phyloP scores from a whole-genome alignment of 306 rosid species.

The Begonia loranthoides region DNA sequence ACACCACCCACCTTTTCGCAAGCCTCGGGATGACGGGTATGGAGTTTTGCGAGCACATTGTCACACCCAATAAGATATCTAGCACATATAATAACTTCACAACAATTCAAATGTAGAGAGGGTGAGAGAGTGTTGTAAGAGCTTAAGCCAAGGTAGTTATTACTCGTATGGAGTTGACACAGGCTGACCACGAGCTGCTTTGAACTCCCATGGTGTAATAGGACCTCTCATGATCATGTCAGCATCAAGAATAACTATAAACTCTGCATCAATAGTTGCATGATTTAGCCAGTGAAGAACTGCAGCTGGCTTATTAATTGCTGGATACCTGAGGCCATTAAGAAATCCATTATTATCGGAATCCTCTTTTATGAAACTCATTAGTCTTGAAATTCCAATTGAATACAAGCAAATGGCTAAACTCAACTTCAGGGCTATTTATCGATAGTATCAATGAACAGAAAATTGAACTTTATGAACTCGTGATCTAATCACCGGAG shows the following conservation, averaged over 20 bases:
- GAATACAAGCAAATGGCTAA: no score
- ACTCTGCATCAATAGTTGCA: constrained; percentile 73
- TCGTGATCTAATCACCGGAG: no score
- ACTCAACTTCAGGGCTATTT: no score
- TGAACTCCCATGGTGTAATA: constrained; percentile 96
- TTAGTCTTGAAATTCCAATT: no score
- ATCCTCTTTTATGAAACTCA: background rate
- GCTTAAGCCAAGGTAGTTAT: constrained; percentile 11
- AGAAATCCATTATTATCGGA: background rate
- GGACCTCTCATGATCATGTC: constrained; percentile 98
- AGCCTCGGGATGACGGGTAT: constrained; percentile 90
- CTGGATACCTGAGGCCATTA: constrained; percentile 69
- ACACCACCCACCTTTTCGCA: constrained; percentile 99
- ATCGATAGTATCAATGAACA: no score
- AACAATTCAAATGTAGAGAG: background rate
- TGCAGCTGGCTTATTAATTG: constrained; percentile 96
- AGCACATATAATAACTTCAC: constrained; percentile 8
- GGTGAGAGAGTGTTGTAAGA: no score
- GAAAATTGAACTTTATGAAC: no score
- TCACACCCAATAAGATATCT: constrained; percentile 95
- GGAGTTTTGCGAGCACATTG: constrained; percentile 84
- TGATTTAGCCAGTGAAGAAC: constrained; percentile 99
- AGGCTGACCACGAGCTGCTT: constrained; percentile 76
- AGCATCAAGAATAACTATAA: constrained; percentile 92
- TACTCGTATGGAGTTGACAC: constrained; percentile 98